These are phyloP conservation scores for Fraxinus velutina DNA, from an alignment of 305 asterid species.

Conservation along the genomic window DNA sequence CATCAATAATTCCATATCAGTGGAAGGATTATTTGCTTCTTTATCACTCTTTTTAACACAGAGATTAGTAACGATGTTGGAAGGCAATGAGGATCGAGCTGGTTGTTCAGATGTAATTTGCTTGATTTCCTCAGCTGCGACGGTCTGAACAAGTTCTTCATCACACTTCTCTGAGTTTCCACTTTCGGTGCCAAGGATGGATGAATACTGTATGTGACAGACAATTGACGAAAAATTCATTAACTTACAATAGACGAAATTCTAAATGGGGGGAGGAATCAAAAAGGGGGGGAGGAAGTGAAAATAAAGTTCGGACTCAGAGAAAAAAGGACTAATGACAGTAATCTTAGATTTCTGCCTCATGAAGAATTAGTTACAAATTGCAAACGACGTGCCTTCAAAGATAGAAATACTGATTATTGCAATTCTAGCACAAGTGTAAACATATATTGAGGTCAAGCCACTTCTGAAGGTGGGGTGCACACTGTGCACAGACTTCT, in stretches of 20 bases:
- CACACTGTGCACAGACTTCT: not conserved
- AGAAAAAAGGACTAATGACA: not conserved
- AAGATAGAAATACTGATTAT: not conserved
- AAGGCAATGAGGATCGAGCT: conserved; percentile 26
- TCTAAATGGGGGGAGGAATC: too few species aligned
- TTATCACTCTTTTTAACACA: conserved; percentile 24
- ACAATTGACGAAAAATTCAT: not conserved
- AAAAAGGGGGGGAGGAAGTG: too few species aligned
- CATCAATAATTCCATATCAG: conserved; percentile 42
- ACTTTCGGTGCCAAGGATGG: conserved; percentile 23
- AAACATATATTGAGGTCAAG: not conserved
- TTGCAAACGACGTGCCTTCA: not conserved
- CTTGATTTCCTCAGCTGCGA: conserved; percentile 59
- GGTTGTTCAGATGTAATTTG: conserved; percentile 46
- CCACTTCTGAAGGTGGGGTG: not conserved
- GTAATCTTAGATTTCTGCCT: not conserved
- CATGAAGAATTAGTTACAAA: too few species aligned
- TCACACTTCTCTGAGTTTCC: conserved; percentile 22
- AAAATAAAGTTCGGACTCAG: too few species aligned
- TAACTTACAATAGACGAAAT: not conserved
- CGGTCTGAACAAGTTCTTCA: conserved; percentile 20
- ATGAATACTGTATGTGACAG: conserved; percentile 36
- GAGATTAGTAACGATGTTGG: conserved; percentile 17
- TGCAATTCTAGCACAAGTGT: not conserved
- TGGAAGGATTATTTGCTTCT: conserved; percentile 27